Conservation (phyloP, 306 rosid genomes). For the Pyrus bretschneideri region DNA sequence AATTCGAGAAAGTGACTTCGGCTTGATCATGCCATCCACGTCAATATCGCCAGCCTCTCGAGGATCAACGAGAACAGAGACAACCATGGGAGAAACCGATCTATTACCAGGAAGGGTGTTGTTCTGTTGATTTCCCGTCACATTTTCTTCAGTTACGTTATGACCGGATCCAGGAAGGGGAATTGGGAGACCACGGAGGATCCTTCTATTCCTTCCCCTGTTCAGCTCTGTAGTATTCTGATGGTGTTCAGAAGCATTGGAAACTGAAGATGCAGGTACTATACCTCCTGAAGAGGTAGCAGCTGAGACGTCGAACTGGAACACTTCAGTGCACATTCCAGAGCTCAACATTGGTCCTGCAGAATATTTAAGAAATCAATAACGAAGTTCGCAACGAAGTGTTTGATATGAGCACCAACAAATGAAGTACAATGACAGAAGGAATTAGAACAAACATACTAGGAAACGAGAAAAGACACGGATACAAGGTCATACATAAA, state of each 20-base stretch:
- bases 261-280: slow-evolving; percentile 68
- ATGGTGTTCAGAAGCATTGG: slow-evolving; percentile 35
- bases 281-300: slow-evolving; percentile 65
- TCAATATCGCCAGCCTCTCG: slow-evolving; percentile 61
- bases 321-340: slow-evolving; percentile 95
- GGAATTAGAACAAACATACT: background rate
- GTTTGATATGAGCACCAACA: background rate
- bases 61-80: slow-evolving; percentile 92
- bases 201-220: slow-evolving; percentile 67
- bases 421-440: background rate
- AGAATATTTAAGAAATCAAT: slow-evolving; percentile 21
- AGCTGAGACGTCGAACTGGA: slow-evolving; percentile 81
- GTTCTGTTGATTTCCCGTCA: slow-evolving; percentile 29
- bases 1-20: slow-evolving; percentile 70
- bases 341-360: slow-evolving; percentile 93
- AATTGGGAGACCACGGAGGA: slow-evolving; percentile 54
- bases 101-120: slow-evolving; percentile 50
- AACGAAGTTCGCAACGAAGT: background rate
- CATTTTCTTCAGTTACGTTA: slow-evolving; percentile 51
- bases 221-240: slow-evolving; percentile 37
- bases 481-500: background rate
- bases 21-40: slow-evolving; percentile 64
- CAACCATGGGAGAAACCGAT: slow-evolving; percentile 65
- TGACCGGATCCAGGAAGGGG: slow-evolving; percentile 42
- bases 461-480: background rate